phyloP scores from a whole-genome alignment of 805 yeast genomes.

The Saturnispora halmiae region DNA sequence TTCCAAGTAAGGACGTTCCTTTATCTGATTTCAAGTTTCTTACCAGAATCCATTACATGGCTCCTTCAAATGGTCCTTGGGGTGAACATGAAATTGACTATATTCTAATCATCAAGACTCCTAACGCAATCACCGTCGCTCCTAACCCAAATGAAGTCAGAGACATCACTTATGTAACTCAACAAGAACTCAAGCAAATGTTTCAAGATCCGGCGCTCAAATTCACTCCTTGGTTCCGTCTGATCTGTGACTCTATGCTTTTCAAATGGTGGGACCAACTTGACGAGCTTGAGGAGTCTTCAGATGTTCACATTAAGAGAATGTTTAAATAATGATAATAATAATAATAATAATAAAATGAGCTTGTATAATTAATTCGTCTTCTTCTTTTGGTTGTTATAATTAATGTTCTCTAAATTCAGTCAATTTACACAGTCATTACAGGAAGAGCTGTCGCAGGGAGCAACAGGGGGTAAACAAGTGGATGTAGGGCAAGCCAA shows the following conservation, averaged over 20 bases:
- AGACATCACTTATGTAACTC: constrained; percentile 67
- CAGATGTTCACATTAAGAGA: constrained; percentile 40
- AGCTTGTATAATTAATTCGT: neutral
- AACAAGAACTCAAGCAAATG: constrained; percentile 62
- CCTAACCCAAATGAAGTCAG: constrained; percentile 79
- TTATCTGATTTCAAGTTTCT: constrained; percentile 65
- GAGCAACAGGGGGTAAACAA: constrained; percentile 12
- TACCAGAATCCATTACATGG: constrained; percentile 91
- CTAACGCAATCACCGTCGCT: constrained; percentile 32
- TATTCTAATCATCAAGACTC: constrained; percentile 67
- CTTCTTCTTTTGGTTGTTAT: neutral
- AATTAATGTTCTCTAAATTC: constrained; percentile 6
- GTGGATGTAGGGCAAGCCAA: constrained; percentile 24
- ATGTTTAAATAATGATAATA: constrained; percentile 28
- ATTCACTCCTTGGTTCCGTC: constrained; percentile 97
- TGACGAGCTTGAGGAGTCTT: constrained; percentile 44
- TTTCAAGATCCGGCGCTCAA: constrained; percentile 50
- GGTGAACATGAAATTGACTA: constrained; percentile 98
- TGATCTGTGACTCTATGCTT: constrained; percentile 84
- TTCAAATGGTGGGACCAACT: constrained; percentile 91
- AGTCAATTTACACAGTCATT: constrained; percentile 11
- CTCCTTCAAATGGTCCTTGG: constrained; percentile 75
- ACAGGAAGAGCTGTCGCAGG: constrained; percentile 25
- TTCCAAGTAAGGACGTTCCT: constrained; percentile 47
- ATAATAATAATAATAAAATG: too few species aligned